Conservation (phyloP, 805 yeast genomes). For the Saturnispora saitoi region DNA sequence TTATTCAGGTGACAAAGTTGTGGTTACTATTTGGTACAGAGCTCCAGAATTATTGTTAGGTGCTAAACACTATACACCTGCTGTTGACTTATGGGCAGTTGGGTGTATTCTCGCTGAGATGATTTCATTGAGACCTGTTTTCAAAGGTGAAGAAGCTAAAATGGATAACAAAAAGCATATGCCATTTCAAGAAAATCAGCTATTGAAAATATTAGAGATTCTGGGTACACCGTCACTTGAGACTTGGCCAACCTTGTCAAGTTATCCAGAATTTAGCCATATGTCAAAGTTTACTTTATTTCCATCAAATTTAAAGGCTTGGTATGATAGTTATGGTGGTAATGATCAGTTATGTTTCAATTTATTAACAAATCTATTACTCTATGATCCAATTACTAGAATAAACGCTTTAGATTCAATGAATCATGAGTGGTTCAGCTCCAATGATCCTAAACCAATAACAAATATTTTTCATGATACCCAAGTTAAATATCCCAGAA, state of each 20-base stretch:
- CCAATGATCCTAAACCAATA: constrained; percentile 56
- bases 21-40: constrained; percentile 94
- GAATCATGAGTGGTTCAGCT: constrained; percentile 65
- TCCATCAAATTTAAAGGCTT: constrained; percentile 63
- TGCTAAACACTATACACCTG: constrained; percentile 85
- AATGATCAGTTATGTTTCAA: constrained; percentile 59
- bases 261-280: constrained; percentile 76
- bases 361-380: constrained; percentile 54
- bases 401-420: constrained; percentile 73
- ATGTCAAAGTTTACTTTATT: constrained; percentile 51
- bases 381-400: constrained; percentile 76
- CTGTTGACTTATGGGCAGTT: constrained; percentile 91
- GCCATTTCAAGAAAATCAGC: constrained; percentile 90
- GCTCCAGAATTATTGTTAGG: constrained; percentile 91
- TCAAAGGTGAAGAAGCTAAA: constrained; percentile 96
- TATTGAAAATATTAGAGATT: constrained; percentile 85
- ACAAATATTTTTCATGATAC: constrained; percentile 72
- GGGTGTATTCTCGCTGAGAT: constrained; percentile 93
- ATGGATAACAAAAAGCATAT: constrained; percentile 88
- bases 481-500: constrained; percentile 66
- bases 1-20: constrained; percentile 90
- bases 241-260: constrained; percentile 71
- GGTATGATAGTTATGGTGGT: constrained; percentile 84
- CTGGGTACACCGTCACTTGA: constrained; percentile 77
- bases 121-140: constrained; percentile 80